Base-by-base conservation (phyloP, 305 asterid genomes). In the Rubia peregrina region DNA sequence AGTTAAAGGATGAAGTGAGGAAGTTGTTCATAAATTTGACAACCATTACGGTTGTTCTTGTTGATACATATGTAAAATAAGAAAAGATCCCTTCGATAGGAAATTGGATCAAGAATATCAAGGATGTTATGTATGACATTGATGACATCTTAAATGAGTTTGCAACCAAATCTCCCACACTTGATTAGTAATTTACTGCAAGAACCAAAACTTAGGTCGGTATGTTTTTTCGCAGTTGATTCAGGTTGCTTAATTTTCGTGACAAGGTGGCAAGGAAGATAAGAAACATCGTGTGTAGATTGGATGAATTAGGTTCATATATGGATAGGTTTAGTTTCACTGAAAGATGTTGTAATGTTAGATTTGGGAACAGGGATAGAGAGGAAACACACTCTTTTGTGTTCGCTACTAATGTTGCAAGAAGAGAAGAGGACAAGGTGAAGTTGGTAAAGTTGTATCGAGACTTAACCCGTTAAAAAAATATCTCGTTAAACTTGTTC, bases 121-220 rank as follows among this genome's bases (percentile, higher is more conserved):
- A 74, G 19, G 69, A 74, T 44, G 65, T 68, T 74, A 38, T 61
- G 1, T 68, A 74, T 68, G 77, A 68, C 48, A 59, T 26, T 67
- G 73, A 74, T 74, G 62, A 74, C 40, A 43, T 68, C 62, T 60
- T 68, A 63, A 73, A 74, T n/a, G 69, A 68, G 51, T 48, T 67
- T 62, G 21, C 68, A 33, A 67, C 73, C 63, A 46, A 62, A 72
- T 62, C 65, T 12, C 40, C 70, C n/a, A 46, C 61, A 43, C 3
- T 61, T 11, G 38, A 24, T 22, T 12, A 48, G 8, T 38, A 65
- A 11, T n/a, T 55, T 0, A 26, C 7, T 61, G 46, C 68, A 71
- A 24, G 68, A 71, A 24, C 41, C 55, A 68, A 68, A 49, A 13
- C 9, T 40, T 42, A 73, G 57, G 76, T 66, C 6, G 9, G 72